Conservation (phyloP, 148 eudicot species). For the Euryodendron excelsum region DNA sequence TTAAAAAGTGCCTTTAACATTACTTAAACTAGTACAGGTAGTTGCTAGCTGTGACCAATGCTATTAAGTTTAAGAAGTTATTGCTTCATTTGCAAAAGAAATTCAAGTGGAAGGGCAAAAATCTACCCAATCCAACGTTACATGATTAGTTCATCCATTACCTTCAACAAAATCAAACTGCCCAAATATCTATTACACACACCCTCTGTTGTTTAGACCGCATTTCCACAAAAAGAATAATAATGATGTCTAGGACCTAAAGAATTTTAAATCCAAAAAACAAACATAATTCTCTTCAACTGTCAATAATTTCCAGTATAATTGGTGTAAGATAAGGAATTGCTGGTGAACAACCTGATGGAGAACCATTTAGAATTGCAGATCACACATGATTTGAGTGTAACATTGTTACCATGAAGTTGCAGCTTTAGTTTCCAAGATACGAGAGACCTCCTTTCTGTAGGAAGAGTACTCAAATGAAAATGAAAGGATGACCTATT, state of each 20-base stretch:
- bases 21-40: too few species aligned
- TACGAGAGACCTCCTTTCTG: neutral
- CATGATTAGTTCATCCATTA: neutral
- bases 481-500: neutral
- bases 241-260: neutral
- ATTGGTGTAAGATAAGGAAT: neutral
- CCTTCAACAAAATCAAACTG: neutral
- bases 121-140: neutral
- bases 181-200: neutral
- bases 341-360: neutral
- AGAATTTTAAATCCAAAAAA: neutral
- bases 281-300: neutral
- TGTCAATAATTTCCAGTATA: neutral
- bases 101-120: neutral
- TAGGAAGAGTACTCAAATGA: neutral
- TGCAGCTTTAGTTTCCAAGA: neutral
- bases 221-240: neutral
- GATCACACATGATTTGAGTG: neutral
- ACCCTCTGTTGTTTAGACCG: neutral
- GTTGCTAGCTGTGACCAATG: neutral
- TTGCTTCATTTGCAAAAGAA: neutral
- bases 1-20: too few species aligned
- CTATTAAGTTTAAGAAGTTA: neutral
- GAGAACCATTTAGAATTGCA: neutral
- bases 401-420: neutral